Base-by-base conservation (phyloP, 306 rosid species). In the Sesbania bispinosa region DNA sequence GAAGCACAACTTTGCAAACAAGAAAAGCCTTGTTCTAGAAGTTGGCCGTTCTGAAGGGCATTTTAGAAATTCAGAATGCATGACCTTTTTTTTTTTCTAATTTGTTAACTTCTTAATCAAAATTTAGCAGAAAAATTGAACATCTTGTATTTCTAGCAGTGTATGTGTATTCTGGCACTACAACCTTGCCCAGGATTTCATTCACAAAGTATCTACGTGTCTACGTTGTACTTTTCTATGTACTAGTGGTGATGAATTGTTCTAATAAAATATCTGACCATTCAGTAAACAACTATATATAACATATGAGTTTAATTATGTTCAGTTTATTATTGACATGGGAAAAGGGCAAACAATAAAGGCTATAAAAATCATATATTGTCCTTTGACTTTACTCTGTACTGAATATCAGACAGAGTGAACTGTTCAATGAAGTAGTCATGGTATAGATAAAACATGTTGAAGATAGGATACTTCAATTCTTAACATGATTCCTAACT, bases 1-100 rank as follows among this genome's bases (percentile, higher is more conserved):
- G 26, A 67, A 45, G 62, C 35, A n/a, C n/a, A 55, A 70, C 61
- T 67, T 67, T 51, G 75, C 21, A 62, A 61, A 64, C 78, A 74
- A 36, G 62, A 50, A 73, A 74, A 68, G n/a, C 73, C 54, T 66
- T 52, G 48, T 32, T 52, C 52, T 46, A 23, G 42, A 67, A 77
- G 58, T 74, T 39, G 71, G 27, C 55, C 21, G 30, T 60, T 75
- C 72, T 62, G 78, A 72, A 59, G 53, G 77, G 54, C 71, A 36
- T 64, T 71, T 68, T 48, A 62, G 69, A 52, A 23, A 62, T 71
- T 60, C 62, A 63, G 52, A 74, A 50, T 45, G 53, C 54, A 57
- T 72, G 50, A 61, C 38, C 11, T 58, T 77, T n/a, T n/a, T n/a
- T n/a, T n/a, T n/a, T n/a, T 23, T 58, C 61, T 52, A 41, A 66